Evolutionary conservation across 345 rosid genomes (phyloP).

Genomic region (Acer saccharum): DNA sequence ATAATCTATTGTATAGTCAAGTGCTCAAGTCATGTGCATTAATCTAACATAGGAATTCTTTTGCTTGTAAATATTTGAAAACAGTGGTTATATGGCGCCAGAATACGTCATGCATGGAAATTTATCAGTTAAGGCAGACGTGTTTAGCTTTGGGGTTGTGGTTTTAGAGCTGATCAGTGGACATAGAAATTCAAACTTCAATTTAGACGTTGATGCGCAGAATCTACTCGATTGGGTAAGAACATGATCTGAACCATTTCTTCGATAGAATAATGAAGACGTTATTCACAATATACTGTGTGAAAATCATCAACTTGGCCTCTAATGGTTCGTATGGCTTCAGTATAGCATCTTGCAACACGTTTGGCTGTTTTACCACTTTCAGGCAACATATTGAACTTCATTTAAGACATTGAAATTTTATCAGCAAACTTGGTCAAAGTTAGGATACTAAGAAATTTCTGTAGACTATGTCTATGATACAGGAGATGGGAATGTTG

Average conservation of each 20-base stretch:
- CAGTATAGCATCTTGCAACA: neutral
- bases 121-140: conserved; percentile 84
- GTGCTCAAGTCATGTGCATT: neutral
- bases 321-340: neutral
- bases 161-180: conserved; percentile 86
- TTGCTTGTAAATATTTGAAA: conserved; percentile 22
- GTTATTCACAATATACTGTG: neutral
- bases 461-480: neutral
- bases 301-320: neutral
- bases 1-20: neutral
- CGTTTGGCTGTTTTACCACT: neutral
- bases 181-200: conserved; percentile 68
- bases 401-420: neutral
- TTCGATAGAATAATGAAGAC: neutral
- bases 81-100: conserved; percentile 98
- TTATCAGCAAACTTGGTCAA: neutral
- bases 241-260: conserved; percentile 8
- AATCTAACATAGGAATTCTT: neutral
- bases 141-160: conserved; percentile 96
- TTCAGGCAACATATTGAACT: neutral
- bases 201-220: conserved; percentile 43
- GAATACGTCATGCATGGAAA: conserved; percentile 87
- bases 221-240: conserved; percentile 95
- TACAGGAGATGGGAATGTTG: neutral
- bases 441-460: neutral